Evolutionary conservation across 371 early-diverging fungal genomes (phyloP).

Genomic region (Nematocida sp.): DNA sequence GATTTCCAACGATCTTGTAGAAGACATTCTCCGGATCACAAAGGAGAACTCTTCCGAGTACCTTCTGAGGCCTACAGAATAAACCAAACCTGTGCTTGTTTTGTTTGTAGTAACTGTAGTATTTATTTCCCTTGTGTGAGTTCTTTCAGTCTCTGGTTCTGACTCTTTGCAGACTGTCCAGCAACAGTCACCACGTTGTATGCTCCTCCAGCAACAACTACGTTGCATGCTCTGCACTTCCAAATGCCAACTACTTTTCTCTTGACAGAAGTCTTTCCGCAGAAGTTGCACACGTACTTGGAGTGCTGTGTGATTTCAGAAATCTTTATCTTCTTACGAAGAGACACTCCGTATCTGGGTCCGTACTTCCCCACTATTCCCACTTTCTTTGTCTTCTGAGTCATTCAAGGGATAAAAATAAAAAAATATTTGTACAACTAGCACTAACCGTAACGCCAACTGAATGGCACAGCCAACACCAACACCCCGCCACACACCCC

Average conservation of each 20-base stretch:
- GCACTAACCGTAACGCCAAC: too few relatives aligned
- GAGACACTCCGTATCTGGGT: constrained; percentile 98
- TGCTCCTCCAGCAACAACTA: constrained; percentile 94
- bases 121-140: constrained; percentile 25
- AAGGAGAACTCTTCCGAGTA: constrained; percentile 45
- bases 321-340: constrained; percentile 98
- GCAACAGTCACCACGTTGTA: constrained; percentile 73
- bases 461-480: too few relatives aligned
- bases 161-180: constrained; percentile 55
- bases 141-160: constrained; percentile 48
- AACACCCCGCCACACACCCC: too few relatives aligned
- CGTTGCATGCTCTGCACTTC: constrained; percentile 92
- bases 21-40: constrained; percentile 28
- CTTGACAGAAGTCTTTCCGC: constrained; percentile 91
- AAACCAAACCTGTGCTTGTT: background rate
- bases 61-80: background rate
- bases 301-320: constrained; percentile 98
- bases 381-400: constrained; percentile 95
- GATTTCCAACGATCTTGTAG: constrained; percentile 76
- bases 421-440: constrained; percentile 21
- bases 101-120: background rate
- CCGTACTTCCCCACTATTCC: constrained; percentile 99
- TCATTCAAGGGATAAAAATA: constrained; percentile 51
- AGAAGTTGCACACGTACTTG: constrained; percentile 96
- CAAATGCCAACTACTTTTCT: constrained; percentile 96